Base-by-base conservation (phyloP, 305 asterid species). In the Petunia hybrid region DNA sequence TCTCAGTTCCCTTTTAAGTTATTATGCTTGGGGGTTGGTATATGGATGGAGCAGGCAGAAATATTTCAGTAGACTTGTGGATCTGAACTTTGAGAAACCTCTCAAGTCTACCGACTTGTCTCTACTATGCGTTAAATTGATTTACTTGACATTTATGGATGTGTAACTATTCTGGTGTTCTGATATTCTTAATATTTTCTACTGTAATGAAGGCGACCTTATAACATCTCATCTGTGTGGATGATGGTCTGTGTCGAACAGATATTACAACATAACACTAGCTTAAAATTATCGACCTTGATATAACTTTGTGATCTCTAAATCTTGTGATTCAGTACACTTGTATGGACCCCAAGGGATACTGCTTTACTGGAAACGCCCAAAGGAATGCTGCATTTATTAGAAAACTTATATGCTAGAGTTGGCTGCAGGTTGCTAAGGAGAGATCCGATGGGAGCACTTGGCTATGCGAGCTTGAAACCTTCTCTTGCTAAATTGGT, bases 391-490 rank as follows among this genome's bases (percentile, higher is more conserved):
- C 6, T 71, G 62, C 75, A 10, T 45, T 84, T 51, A 74, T 73
- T 53, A 63, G 48, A 74, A 13, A 53, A 36, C 48, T 74, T 51
- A 74, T 53, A 13, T 36, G 64, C 48, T 74, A 53, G 64, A 38
- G 22, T 74, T 74, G 78, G 38, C 74, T 85, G 87, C 94, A 95
- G 99, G 86, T 88, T 95, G 89, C 91, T 95, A 84, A 92, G 99
- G 85, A 91, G 99, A 91, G 93, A 95, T 83, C 99, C 99, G 9
- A 91, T 94, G 99, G 96, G 99, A 67, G 99, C 97, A 65, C 98
- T 95, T 80, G 97, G 99, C 77, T 94, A 89, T 89, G 89, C 94
- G 84, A 91, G 87, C 84, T 45, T 80, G 78, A 87, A 88, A 79
- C 87, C 92, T 79, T 80, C 92, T 78, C 83, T 73, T 31, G 62